These are phyloP conservation scores for Stagonosporopsis tanaceti DNA, from an alignment of 2,329 filamentous ascomycete species.

Conservation along the genomic window DNA sequence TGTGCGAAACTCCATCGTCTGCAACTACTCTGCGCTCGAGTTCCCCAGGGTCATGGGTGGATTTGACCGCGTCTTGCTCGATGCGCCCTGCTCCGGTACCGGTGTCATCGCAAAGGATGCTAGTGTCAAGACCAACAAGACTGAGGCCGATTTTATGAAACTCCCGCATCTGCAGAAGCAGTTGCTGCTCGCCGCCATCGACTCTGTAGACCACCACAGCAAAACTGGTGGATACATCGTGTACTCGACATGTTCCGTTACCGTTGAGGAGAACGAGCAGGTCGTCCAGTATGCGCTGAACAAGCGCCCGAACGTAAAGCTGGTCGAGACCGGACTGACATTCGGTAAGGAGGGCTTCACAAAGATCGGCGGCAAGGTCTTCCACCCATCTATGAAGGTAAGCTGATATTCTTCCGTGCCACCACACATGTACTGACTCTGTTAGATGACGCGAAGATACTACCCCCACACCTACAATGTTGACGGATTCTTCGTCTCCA, in stretches of 20 bases:
- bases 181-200: slow-evolving; percentile 88
- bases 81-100: slow-evolving; percentile 95
- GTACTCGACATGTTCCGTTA: slow-evolving; percentile 96
- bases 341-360: slow-evolving; percentile 96
- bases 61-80: slow-evolving; percentile 92
- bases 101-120: slow-evolving; percentile 98
- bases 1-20: slow-evolving; percentile 92
- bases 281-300: slow-evolving; percentile 93
- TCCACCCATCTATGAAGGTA: slow-evolving; percentile 83
- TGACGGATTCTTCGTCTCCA: slow-evolving; percentile 97
- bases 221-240: slow-evolving; percentile 95
- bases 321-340: slow-evolving; percentile 87
- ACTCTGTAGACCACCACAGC: slow-evolving; percentile 88
- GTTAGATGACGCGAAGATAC: slow-evolving; percentile 44
- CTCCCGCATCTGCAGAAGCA: slow-evolving; percentile 96
- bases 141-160: slow-evolving; percentile 90
- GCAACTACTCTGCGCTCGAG: slow-evolving; percentile 91
- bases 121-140: slow-evolving; percentile 98
- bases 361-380: slow-evolving; percentile 88
- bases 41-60: slow-evolving; percentile 95
- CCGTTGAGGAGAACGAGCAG: slow-evolving; percentile 90
- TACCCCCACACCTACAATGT: slow-evolving; percentile 61
- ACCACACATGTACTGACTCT: not conserved
- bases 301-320: slow-evolving; percentile 90
- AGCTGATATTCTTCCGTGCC: slow-evolving; percentile 53